These are phyloP conservation scores for Gyrodon lividus DNA, from an alignment of 768 basidiomycete species.

Conservation along the genomic window DNA sequence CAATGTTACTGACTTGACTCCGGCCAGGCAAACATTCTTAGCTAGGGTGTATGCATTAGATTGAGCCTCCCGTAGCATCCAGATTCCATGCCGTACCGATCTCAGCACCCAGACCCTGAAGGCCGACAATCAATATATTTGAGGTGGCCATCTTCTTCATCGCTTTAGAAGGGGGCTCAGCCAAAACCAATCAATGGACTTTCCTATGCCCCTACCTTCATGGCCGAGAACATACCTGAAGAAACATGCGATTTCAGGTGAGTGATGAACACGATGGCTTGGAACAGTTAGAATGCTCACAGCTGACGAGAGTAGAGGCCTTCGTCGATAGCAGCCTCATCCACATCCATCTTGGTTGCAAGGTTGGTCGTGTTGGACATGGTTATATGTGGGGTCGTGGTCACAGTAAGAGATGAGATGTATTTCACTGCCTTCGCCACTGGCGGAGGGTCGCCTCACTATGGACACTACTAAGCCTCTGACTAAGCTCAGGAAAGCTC, in stretches of 20 bases:
- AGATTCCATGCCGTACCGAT: constrained; percentile 58
- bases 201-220: constrained; percentile 59
- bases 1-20: constrained; percentile 95
- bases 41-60: constrained; percentile 42
- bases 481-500: constrained; percentile 19
- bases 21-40: constrained; percentile 93
- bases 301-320: constrained; percentile 92
- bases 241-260: constrained; percentile 16
- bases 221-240: constrained; percentile 91
- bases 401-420: constrained; percentile 8
- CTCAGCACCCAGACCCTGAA: constrained; percentile 92
- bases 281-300: constrained; percentile 46
- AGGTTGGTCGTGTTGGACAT: constrained; percentile 40
- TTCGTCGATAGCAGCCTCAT: constrained; percentile 88
- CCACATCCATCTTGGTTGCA: constrained; percentile 72
- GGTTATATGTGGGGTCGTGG: constrained; percentile 4
- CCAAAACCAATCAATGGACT: neutral
- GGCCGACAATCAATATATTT: constrained; percentile 90
- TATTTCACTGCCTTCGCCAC: neutral
- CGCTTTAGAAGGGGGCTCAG: constrained; percentile 50
- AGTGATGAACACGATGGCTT: constrained; percentile 17
- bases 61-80: neutral
- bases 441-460: neutral
- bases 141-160: constrained; percentile 99
- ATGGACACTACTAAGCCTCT: constrained; percentile 4